These are phyloP conservation scores for Xanthoparmelia taractica DNA, from an alignment of 495 filamentous ascomycete species.

Conservation along the genomic window DNA sequence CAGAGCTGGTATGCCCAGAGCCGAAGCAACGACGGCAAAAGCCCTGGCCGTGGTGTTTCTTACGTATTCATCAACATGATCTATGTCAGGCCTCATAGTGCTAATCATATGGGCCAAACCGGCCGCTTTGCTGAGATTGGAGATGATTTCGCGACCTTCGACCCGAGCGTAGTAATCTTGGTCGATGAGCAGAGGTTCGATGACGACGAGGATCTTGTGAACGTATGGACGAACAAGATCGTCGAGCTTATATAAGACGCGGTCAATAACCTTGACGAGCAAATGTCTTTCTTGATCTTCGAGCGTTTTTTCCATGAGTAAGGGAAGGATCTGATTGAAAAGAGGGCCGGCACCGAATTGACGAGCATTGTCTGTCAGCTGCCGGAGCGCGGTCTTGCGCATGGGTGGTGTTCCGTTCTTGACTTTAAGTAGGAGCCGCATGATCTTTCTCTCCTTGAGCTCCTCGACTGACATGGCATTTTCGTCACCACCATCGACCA, in stretches of 20 bases:
- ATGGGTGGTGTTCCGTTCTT: slow-evolving; percentile 99
- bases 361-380: slow-evolving; percentile 94
- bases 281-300: slow-evolving; percentile 98
- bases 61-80: slow-evolving; percentile 98
- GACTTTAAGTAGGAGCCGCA: slow-evolving; percentile 92
- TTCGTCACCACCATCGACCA: slow-evolving; percentile 92
- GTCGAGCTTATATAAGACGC: slow-evolving; percentile 96
- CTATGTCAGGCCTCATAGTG: slow-evolving; percentile 97
- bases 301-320: slow-evolving; percentile 97
- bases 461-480: slow-evolving; percentile 87
- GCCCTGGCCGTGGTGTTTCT: slow-evolving; percentile 96
- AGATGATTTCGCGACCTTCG: slow-evolving; percentile 97
- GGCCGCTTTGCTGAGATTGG: slow-evolving; percentile 91
- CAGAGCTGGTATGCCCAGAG: slow-evolving; percentile 89
- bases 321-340: slow-evolving; percentile 95
- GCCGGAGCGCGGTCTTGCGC: slow-evolving; percentile 97
- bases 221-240: slow-evolving; percentile 94
- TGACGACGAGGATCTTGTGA: slow-evolving; percentile 98
- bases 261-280: slow-evolving; percentile 98
- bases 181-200: slow-evolving; percentile 96
- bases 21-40: slow-evolving; percentile 95
- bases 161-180: slow-evolving; percentile 99
- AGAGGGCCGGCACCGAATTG: slow-evolving; percentile 92
- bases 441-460: slow-evolving; percentile 96
- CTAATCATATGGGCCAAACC: slow-evolving; percentile 99